Evolutionary conservation across 2,329 filamentous ascomycete species (phyloP), one percentile per base, ranked within the genome.

Genomic region (Septoria linicola): DNA sequence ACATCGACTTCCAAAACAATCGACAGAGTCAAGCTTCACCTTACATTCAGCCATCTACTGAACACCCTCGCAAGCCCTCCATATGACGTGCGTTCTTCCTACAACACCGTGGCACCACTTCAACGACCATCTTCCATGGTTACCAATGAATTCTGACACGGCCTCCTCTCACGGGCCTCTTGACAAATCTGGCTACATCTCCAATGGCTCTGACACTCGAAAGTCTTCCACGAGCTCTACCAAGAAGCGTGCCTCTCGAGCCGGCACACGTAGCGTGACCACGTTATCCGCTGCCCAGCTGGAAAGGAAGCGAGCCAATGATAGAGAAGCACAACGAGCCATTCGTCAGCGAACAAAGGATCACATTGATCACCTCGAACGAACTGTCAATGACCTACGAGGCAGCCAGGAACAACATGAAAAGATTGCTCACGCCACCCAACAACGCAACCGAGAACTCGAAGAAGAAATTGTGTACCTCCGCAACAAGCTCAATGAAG

Each of bases 271-370:
- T 52, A 81, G 78, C 63, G 80, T 82, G 35, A 77, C 76, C 31
- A 78, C 77, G 8, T 69, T 82, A 48, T 80, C 79, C 13, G 73
- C 77, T 25, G 79, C 80, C 51, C 80, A 82, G 61, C 69, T 82
- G 41, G 80, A 82, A 60, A 71, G 80, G 43, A 82, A 82, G 65
- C 72, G 80, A 53, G 80, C 80, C 55, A 82, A 82, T 64, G 80
- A 82, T 64, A 73, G 80, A 55, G 80, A 82, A 66, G 79, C 80
- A 47, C 80, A 82, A 63, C 73, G 79, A 58, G 79, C 78, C 41
- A 82, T 81, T 58, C 76, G 80, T 23, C 77, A 80, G 62, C 69
- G 80, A 54, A 82, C 78, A 35, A 81, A 80, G 58, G 78, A 80
- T 57, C 79, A 80, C 63, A 81, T 81, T 54, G 79, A 82, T 56